These are phyloP conservation scores for Corchorus capsularis DNA, from an alignment of 345 rosid genomes.

Conservation along the genomic window DNA sequence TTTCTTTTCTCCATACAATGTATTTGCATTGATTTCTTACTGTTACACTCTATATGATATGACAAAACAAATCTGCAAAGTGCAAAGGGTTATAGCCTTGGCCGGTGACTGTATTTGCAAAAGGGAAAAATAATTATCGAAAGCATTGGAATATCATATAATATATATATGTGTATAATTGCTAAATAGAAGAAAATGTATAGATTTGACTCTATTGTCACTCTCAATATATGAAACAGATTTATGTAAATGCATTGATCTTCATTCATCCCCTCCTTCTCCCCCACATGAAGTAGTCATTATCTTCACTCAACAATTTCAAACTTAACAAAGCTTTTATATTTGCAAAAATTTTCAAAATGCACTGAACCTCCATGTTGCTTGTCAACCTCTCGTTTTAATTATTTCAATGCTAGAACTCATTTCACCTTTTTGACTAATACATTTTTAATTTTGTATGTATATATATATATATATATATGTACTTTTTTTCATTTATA, in stretches of 20 bases:
- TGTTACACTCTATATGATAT: background rate
- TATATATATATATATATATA: background rate
- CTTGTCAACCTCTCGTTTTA: background rate
- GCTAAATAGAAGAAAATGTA: background rate
- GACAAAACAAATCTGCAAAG: background rate
- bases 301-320: constrained; percentile 19
- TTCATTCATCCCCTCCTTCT: background rate
- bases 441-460: background rate
- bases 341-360: background rate
- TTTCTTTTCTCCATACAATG: background rate
- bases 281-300: constrained; percentile 13
- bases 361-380: constrained; percentile 14
- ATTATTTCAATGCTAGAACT: background rate
- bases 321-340: background rate
- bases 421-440: background rate
- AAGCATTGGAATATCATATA: too few relatives aligned
- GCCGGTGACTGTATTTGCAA: background rate
- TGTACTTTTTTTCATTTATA: background rate
- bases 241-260: background rate
- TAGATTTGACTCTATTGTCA: background rate
- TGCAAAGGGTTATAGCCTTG: background rate
- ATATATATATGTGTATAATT: too few relatives aligned
- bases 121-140: background rate
- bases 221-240: background rate
- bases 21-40: background rate